These are phyloP conservation scores for Perkinsus marinus DNA, from an alignment of 169 alveolate species.

Conservation along the genomic window DNA sequence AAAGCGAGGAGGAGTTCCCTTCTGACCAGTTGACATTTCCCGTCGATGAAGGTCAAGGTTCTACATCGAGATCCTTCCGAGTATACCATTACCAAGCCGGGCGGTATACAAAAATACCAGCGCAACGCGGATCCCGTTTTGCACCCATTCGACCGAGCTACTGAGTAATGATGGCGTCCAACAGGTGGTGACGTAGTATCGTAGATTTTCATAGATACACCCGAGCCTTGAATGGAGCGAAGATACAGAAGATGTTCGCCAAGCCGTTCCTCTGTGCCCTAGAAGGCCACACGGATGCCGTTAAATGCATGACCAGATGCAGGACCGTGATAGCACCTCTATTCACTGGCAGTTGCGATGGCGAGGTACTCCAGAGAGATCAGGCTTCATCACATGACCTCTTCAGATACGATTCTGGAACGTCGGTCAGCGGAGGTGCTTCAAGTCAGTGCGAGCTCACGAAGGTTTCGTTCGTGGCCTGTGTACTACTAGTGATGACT, in stretches of 20 bases:
- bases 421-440: conserved; percentile 60
- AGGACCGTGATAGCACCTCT: conserved; percentile 46
- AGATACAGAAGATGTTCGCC: conserved; percentile 87
- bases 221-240: conserved; percentile 89
- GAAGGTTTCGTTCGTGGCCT: conserved; percentile 83
- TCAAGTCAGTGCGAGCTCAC: conserved; percentile 73
- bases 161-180: no score
- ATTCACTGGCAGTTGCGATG: conserved; percentile 87
- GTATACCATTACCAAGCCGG: conserved; percentile 17
- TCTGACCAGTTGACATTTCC: no score
- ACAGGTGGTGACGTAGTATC: background rate
- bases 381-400: background rate
- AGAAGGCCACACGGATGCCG: conserved; percentile 91
- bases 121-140: conserved; percentile 60
- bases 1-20: no score
- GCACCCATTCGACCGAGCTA: conserved; percentile 72
- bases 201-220: conserved; percentile 68
- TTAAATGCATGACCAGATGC: conserved; percentile 69
- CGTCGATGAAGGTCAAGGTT: conserved; percentile 40
- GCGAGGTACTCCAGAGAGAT: conserved; percentile 54
- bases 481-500: conserved; percentile 18
- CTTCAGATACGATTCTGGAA: conserved; percentile 62
- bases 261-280: conserved; percentile 87
- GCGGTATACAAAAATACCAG: background rate
- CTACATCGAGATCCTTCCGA: conserved; percentile 39